These are phyloP conservation scores for Boletus fagicola DNA, from an alignment of 768 basidiomycete genomes.

Conservation along the genomic window DNA sequence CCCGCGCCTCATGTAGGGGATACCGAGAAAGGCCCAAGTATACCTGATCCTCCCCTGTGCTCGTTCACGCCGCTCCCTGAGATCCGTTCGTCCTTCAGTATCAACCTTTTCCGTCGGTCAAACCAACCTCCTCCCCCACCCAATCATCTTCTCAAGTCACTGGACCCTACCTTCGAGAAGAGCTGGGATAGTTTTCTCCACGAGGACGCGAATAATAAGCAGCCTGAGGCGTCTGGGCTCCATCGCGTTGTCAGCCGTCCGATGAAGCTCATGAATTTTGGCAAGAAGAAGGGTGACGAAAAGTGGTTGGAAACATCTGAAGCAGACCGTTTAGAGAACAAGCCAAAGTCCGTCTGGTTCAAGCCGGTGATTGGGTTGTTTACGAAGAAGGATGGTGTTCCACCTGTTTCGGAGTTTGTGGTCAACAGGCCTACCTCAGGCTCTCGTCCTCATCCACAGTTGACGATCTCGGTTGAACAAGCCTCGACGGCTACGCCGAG, in stretches of 20 bases:
- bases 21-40: conserved; percentile 24
- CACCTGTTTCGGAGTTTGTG: conserved; percentile 19
- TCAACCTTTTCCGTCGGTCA: conserved; percentile 40
- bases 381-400: conserved; percentile 20
- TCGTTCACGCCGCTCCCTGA: conserved; percentile 55
- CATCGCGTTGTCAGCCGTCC: conserved; percentile 29
- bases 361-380: conserved; percentile 35
- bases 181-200: conserved; percentile 49
- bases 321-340: conserved; percentile 26
- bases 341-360: conserved; percentile 35
- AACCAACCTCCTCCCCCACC: conserved; percentile 31
- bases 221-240: conserved; percentile 26
- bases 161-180: conserved; percentile 36
- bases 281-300: conserved; percentile 39
- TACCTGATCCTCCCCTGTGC: conserved; percentile 31
- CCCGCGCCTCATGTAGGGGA: conserved; percentile 20
- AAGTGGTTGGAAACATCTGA: conserved; percentile 23
- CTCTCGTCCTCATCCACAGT: conserved; percentile 29
- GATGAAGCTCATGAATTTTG: conserved; percentile 45
- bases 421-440: conserved; percentile 16
- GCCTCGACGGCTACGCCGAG: conserved; percentile 31
- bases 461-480: conserved; percentile 46
- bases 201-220: conserved; percentile 19
- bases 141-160: conserved; percentile 25
- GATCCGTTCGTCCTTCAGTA: conserved; percentile 28